Evolutionary conservation across 106 monocot species (phyloP).

Genomic region (Allium cepa): DNA sequence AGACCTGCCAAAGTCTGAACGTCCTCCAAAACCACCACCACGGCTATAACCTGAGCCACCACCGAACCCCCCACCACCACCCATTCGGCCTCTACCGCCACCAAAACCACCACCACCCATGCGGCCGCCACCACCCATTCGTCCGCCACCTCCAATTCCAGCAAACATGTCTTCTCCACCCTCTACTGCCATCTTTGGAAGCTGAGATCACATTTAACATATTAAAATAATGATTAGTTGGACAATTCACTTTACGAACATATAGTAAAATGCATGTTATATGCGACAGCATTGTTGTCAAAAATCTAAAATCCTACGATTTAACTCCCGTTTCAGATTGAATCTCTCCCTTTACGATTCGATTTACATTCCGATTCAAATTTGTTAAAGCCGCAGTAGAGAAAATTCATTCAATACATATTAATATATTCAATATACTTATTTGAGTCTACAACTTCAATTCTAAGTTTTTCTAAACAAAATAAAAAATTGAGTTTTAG

Average conservation of each 20-base stretch:
- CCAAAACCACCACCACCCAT: conserved; percentile 13
- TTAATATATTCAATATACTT: too few species aligned
- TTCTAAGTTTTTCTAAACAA: too few species aligned
- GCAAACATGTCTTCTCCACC: conserved; percentile 2
- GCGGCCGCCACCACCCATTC: conserved; percentile 22
- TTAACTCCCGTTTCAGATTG: too few species aligned
- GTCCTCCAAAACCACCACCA: not conserved
- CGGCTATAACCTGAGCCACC: not conserved
- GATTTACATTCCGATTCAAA: too few species aligned
- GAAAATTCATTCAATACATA: too few species aligned
- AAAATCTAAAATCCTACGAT: too few species aligned
- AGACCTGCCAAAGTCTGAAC: not conserved
- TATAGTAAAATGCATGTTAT: not conserved
- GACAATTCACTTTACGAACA: not conserved
- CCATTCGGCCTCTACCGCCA: conserved; percentile 3
- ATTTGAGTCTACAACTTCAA: too few species aligned
- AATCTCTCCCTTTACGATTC: too few species aligned
- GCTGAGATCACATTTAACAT: conserved; percentile 14
- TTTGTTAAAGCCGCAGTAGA: too few species aligned
- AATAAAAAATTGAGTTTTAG: too few species aligned
- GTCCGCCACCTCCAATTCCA: conserved; percentile 9
- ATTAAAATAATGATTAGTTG: not conserved
- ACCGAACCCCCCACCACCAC: not conserved
- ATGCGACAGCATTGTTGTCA: not conserved
- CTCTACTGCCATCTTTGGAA: conserved; percentile 67